Percentiles rank a stretch among this genome's conserved stretches.
Evolutionary conservation across 208 protist species (phyloP).

Genomic region (Phytomonas serpens): DNA sequence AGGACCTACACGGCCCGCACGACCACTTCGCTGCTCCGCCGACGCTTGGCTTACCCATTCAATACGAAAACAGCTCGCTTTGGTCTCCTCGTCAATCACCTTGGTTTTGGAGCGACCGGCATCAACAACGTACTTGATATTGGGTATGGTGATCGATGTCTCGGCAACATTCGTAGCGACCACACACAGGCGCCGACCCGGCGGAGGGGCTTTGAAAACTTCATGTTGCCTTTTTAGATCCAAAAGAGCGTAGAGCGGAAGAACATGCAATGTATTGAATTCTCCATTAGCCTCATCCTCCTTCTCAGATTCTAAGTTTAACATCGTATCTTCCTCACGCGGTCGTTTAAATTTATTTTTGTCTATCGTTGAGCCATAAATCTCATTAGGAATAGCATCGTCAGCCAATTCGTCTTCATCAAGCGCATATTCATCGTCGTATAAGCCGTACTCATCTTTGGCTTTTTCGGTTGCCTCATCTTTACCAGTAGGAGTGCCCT

Average conservation of each 20-base stretch:
- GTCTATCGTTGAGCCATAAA: not conserved
- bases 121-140: slow-evolving; percentile 98
- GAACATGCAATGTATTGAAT: slow-evolving; percentile 89
- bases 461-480: not conserved
- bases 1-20: slow-evolving; percentile 92
- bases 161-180: slow-evolving; percentile 99
- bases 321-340: not conserved
- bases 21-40: slow-evolving; percentile 95
- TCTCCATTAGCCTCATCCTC: slow-evolving; percentile 84
- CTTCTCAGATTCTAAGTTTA: not conserved
- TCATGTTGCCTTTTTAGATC: slow-evolving; percentile 91
- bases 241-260: slow-evolving; percentile 98
- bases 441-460: slow-evolving; percentile 7
- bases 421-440: slow-evolving; percentile 15
- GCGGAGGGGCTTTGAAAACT: slow-evolving; percentile 87
- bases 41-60: slow-evolving; percentile 96
- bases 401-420: slow-evolving; percentile 16
- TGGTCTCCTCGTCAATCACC: slow-evolving; percentile 93
- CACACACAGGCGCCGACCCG: slow-evolving; percentile 92
- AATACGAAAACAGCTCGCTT: slow-evolving; percentile 96
- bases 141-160: slow-evolving; percentile 99
- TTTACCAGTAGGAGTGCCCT: not conserved
- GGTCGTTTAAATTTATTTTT: slow-evolving; percentile 5
- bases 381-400: not conserved
- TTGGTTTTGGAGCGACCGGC: slow-evolving; percentile 96